Evolutionary conservation across 2,329 filamentous ascomycete genomes (phyloP).

Genomic region (Ceratocystis eucalypticola): DNA sequence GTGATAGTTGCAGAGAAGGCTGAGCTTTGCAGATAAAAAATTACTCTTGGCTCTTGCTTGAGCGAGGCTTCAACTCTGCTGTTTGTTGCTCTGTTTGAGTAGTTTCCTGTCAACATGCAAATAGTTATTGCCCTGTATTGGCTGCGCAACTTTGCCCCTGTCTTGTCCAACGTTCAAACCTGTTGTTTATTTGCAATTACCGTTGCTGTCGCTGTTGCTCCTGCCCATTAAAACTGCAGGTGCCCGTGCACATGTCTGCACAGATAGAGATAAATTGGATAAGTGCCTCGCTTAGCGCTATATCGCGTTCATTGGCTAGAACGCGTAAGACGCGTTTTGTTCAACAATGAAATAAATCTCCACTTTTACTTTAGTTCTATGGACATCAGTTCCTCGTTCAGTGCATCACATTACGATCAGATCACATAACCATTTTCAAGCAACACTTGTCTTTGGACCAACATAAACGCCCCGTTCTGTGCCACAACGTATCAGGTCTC

Average conservation of each 20-base stretch:
- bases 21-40: neutral
- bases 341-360: neutral
- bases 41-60: neutral
- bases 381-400: no score
- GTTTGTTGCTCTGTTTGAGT: neutral
- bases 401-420: no score
- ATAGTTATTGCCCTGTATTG: neutral
- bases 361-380: neutral
- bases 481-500: neutral
- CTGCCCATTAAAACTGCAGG: neutral
- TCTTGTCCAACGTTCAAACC: neutral
- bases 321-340: neutral
- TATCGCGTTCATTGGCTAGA: slow-evolving; percentile 6
- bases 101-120: slow-evolving; percentile 2
- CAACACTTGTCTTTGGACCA: no score
- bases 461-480: neutral
- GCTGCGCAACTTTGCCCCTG: neutral
- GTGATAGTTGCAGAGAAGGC: neutral
- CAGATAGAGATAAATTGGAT: slow-evolving; percentile 16
- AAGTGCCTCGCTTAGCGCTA: neutral
- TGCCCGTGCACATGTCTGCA: neutral
- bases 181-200: neutral
- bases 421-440: no score
- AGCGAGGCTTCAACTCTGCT: neutral
- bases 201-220: slow-evolving; percentile 5